Percentiles rank a stretch among this genome's conserved stretches.
These are phyloP conservation scores for Geotrichum candidum DNA, from an alignment of 1,139 yeast genomes.

Conservation along the genomic window DNA sequence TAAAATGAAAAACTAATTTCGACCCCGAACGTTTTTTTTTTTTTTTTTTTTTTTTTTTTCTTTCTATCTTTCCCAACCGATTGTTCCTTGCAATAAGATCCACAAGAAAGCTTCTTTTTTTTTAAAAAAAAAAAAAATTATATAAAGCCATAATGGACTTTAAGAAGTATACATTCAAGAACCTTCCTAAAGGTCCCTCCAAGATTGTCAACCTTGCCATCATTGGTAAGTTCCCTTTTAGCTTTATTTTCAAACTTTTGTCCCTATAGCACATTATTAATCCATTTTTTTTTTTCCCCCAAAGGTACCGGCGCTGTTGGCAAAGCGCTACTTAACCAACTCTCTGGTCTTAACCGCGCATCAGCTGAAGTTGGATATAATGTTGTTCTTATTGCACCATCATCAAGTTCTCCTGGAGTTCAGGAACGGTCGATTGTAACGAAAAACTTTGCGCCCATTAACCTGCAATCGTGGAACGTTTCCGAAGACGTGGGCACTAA, in stretches of 20 bases:
- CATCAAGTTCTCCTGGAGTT: slow-evolving; percentile 27
- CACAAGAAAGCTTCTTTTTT: not conserved
- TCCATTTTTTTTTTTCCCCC: not conserved
- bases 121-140: not conserved
- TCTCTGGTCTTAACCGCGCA: slow-evolving; percentile 41
- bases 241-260: not conserved
- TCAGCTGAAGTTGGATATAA: slow-evolving; percentile 45
- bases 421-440: slow-evolving; percentile 56
- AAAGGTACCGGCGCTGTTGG: slow-evolving; percentile 93
- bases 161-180: slow-evolving; percentile 1
- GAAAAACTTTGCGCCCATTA: slow-evolving; percentile 63
- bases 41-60: not conserved
- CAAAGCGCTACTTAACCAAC: slow-evolving; percentile 74
- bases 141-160: not conserved
- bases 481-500: slow-evolving; percentile 30
- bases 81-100: not conserved
- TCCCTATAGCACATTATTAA: not conserved
- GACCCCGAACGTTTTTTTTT: not conserved
- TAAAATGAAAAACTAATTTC: not conserved
- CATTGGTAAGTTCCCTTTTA: slow-evolving; percentile 46
- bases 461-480: slow-evolving; percentile 52
- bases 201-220: slow-evolving; percentile 72
- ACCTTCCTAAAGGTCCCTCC: slow-evolving; percentile 33
- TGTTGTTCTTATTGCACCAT: slow-evolving; percentile 73
- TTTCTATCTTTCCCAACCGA: not conserved